phyloP scores from a whole-genome alignment of 805 yeast genomes.

The Pichia cabralensis region DNA sequence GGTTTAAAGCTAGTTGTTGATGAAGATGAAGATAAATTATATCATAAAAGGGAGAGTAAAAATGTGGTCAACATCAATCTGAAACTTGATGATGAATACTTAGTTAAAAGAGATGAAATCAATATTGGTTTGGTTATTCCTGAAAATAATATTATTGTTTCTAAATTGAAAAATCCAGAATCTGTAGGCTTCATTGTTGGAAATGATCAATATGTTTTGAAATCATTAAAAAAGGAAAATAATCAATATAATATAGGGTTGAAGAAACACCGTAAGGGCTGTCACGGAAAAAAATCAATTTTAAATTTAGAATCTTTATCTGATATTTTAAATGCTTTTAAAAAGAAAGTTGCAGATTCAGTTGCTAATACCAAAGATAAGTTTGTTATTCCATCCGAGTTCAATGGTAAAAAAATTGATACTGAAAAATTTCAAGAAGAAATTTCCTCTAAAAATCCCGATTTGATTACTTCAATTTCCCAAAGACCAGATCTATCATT shows the following conservation, averaged over 20 bases:
- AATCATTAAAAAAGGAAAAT: background rate
- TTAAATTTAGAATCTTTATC: constrained; percentile 4
- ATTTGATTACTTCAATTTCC: constrained; percentile 30
- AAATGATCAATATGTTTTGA: constrained; percentile 1
- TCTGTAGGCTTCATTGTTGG: constrained; percentile 6
- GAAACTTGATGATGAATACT: constrained; percentile 6
- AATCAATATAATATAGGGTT: constrained; percentile 1
- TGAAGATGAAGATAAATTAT: constrained; percentile 11
- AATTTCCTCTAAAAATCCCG: constrained; percentile 19
- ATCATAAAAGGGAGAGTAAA: constrained; percentile 15
- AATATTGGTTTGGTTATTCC: background rate
- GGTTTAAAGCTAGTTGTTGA: constrained; percentile 9
- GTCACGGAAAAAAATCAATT: constrained; percentile 2
- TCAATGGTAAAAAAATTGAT: constrained; percentile 5
- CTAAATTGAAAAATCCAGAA: constrained; percentile 1
- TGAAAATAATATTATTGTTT: background rate
- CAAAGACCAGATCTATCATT: constrained; percentile 39
- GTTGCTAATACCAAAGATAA: constrained; percentile 3
- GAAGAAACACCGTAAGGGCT: constrained; percentile 2
- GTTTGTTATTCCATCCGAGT: constrained; percentile 10
- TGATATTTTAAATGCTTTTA: constrained; percentile 2
- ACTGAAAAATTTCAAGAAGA: constrained; percentile 6
- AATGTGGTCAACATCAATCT: constrained; percentile 12
- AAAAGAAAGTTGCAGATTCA: constrained; percentile 4
- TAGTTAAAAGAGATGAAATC: constrained; percentile 8